phyloP scores from a whole-genome alignment of 768 basidiomycete genomes.

The Auriscalpium orientale region DNA sequence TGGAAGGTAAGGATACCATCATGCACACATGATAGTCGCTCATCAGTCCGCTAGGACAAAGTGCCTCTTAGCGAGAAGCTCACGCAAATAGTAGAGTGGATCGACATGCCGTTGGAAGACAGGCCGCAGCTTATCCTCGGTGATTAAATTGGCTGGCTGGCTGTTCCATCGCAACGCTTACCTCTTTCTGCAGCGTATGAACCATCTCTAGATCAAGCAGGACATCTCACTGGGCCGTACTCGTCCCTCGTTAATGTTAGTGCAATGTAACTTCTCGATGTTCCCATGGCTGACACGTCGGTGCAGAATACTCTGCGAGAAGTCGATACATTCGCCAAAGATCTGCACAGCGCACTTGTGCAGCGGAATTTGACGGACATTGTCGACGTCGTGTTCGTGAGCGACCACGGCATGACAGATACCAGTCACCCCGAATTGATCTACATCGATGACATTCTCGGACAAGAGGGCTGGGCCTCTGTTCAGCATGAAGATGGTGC shows the following conservation, averaged over 20 bases:
- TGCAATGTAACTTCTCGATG: background rate
- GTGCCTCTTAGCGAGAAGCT: constrained; percentile 64
- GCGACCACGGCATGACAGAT: constrained; percentile 88
- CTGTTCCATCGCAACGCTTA: constrained; percentile 2
- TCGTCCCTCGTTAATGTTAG: constrained; percentile 66
- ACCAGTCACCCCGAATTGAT: constrained; percentile 71
- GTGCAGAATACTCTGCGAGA: constrained; percentile 51
- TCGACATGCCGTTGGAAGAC: constrained; percentile 63
- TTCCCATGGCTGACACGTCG: background rate
- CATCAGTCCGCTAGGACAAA: constrained; percentile 34
- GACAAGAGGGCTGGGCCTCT: constrained; percentile 46
- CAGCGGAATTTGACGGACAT: constrained; percentile 74
- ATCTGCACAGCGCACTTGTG: constrained; percentile 55
- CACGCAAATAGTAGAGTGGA: constrained; percentile 72
- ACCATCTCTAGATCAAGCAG: constrained; percentile 81
- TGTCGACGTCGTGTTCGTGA: constrained; percentile 84
- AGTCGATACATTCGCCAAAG: constrained; percentile 69
- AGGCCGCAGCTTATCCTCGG: constrained; percentile 76
- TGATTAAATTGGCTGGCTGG: constrained; percentile 24
- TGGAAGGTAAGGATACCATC: constrained; percentile 45
- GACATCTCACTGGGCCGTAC: constrained; percentile 63
- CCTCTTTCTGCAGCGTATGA: constrained; percentile 52
- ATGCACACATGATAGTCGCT: background rate
- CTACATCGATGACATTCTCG: constrained; percentile 78
- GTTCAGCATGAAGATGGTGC: constrained; percentile 70